These are phyloP conservation scores for Ophiocordyceps sinensis DNA, from an alignment of 2,329 filamentous ascomycete species.

Conservation along the genomic window DNA sequence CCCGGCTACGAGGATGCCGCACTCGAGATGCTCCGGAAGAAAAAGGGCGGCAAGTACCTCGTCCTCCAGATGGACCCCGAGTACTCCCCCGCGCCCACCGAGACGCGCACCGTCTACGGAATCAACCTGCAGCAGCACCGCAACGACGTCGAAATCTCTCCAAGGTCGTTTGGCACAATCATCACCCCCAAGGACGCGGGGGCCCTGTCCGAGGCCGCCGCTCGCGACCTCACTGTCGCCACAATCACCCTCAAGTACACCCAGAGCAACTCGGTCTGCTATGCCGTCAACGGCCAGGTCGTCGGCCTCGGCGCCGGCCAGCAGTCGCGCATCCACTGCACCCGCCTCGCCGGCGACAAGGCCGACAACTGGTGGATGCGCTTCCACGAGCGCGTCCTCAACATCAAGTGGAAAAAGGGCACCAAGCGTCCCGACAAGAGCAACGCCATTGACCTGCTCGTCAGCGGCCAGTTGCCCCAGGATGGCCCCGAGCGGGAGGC, in stretches of 20 bases:
- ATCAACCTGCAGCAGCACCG: slow-evolving; percentile 79
- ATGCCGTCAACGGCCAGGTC: slow-evolving; percentile 84
- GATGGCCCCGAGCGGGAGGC: slow-evolving; percentile 69
- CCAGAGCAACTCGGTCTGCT: slow-evolving; percentile 98
- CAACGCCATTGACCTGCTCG: slow-evolving; percentile 92
- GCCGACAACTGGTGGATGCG: slow-evolving; percentile 99
- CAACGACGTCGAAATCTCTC: slow-evolving; percentile 79
- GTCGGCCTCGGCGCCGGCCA: slow-evolving; percentile 91
- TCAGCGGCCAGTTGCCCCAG: slow-evolving; percentile 77
- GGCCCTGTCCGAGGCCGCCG: slow-evolving; percentile 62
- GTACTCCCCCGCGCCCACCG: slow-evolving; percentile 67
- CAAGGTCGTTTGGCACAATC: slow-evolving; percentile 71
- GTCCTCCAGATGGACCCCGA: slow-evolving; percentile 87
- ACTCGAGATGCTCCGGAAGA: slow-evolving; percentile 85
- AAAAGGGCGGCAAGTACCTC: slow-evolving; percentile 95
- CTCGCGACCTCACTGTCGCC: slow-evolving; percentile 82
- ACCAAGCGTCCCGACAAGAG: slow-evolving; percentile 95
- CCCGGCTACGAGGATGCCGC: slow-evolving; percentile 75
- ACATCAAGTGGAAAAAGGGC: slow-evolving; percentile 93
- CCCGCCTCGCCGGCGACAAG: slow-evolving; percentile 91
- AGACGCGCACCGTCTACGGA: slow-evolving; percentile 81
- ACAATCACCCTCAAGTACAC: slow-evolving; percentile 98
- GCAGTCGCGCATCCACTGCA: slow-evolving; percentile 97
- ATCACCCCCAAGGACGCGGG: slow-evolving; percentile 71
- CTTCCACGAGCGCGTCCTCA: slow-evolving; percentile 80